Evolutionary conservation across 495 filamentous ascomycete species (phyloP), one percentile per base, ranked within the genome.

Genomic region (Pyrenopolyporus hunteri): DNA sequence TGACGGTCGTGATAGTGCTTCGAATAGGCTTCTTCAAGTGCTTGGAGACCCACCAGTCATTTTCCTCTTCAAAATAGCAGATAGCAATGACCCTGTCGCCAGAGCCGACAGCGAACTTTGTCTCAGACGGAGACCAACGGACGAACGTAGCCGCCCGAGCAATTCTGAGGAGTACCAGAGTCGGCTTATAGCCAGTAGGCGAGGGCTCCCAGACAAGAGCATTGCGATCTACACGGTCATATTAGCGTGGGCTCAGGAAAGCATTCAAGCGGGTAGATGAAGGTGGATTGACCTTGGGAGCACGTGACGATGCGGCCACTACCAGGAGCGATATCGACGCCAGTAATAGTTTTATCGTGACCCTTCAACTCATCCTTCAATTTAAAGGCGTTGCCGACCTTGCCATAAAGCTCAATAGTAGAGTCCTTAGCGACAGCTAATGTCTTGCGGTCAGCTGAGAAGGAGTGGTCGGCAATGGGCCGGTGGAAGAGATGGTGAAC

Each of bases 31-130:
- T 98, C 83, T 97, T 97, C 55, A 98, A 74, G 74, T 98, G 94
- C 80, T 98, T 98, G 29, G 92, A 97, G 5, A 98, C 93, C 94
- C 94, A 98, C 95, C 95, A 98, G 78, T 98, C 91, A 72, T 98
- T 97, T 75, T 98, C 95, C 69, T 94, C 89, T 68, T 98, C 94
- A 64, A 98, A 98, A 79, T 97, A 97, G 80, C 94, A 98, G 64
- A 97, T 85, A n/a, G 94, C 90, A 67, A 98, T 96, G 50, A 95
- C 87, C 50, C 95, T 85, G 59, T 96, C 94, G 57, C 94, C 94
- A 29, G 93, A 97, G 52, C 94, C 95, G 17, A 97, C 94, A 35
- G 94, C 94, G 72, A 98, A 98, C 73, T 98, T 98, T 71, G 87
- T 87, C 78, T 98, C 94, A 26, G 90, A 93, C 6, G 94, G 94